Conservation (phyloP, 441 rosid genomes). For the Erodium texanum region DNA sequence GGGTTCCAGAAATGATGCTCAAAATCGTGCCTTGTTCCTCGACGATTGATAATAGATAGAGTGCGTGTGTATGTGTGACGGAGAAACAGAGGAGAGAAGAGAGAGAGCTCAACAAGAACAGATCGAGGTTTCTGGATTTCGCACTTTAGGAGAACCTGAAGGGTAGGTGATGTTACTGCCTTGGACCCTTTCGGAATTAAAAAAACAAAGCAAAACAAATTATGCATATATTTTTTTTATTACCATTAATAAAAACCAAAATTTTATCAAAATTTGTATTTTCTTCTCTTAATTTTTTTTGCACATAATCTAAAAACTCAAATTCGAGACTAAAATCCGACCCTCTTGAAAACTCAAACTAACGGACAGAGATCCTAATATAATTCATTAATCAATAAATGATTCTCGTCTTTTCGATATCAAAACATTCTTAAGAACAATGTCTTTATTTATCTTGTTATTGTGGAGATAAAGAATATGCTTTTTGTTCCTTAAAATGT, state of each 20-base stretch:
- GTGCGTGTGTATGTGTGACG: not conserved
- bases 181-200: not conserved
- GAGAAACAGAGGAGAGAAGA: conserved; percentile 7
- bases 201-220: not conserved
- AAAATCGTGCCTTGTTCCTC: not conserved
- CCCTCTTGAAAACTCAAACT: too few relatives aligned
- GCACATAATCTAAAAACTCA: too few relatives aligned
- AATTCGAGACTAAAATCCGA: too few relatives aligned
- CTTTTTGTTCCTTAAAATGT: not conserved
- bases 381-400: too few relatives aligned
- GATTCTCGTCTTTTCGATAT: too few relatives aligned
- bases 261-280: too few relatives aligned
- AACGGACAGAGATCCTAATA: too few relatives aligned
- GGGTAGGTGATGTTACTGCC: conserved; percentile 5
- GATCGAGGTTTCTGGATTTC: conserved; percentile 4
- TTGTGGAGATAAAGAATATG: not conserved
- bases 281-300: too few relatives aligned
- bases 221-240: not conserved
- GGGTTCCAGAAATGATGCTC: not conserved
- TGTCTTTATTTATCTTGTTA: not conserved
- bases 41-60: not conserved
- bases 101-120: not conserved
- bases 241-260: not conserved
- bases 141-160: conserved; percentile 6
- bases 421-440: too few relatives aligned